Evolutionary conservation across 257 asterid genomes (phyloP), one percentile per base, ranked within the genome.

Genomic region (Solanum lycopersicoides): DNA sequence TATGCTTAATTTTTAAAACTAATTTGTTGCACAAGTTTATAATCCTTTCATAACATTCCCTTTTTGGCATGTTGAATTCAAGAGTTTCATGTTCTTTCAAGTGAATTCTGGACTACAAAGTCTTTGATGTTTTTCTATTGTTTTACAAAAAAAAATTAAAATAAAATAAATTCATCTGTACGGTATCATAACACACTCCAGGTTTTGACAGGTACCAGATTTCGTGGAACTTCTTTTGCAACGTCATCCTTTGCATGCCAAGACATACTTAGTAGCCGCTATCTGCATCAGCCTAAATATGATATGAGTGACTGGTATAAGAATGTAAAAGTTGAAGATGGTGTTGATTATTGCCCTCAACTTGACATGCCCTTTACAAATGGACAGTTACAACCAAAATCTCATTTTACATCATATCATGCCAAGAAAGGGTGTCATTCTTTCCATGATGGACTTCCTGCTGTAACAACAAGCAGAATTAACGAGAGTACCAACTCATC

Each of bases 241-340:
- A 53, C 89, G 11, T 82, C 93, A 12, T 88, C 93, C 28, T 88
- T 89, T 75, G 86, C 87, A 2, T 85, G 92, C 89, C 92, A 85
- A 84, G 91, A 89, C 47, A 82, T 89, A 84, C 91, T 89, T 68
- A 90, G 89, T 0, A 45, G 85, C 39, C 73, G 77, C 87, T 65
- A 47, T 41, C 69, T 83, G 83, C 92, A 84, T 84, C 86, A 85
- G 5, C 91, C 85, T 20, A 91, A 87, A 85, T 88, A 82, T 84
- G 92, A 82, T 41, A 87, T 83, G 53, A 87, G 77, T 41, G 89
- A 87, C 59, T 90, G 91, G 90, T 83, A 34, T 13, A 86, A 84
- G 80, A 84, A 84, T 75, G 85, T 88, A 56, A 89, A 90, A 86
- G 85, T 84, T 79, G 89, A 86, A 60, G 92, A 86, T 74, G 89